phyloP scores from a whole-genome alignment of 345 rosid species.

The Dipteronia dyeriana region DNA sequence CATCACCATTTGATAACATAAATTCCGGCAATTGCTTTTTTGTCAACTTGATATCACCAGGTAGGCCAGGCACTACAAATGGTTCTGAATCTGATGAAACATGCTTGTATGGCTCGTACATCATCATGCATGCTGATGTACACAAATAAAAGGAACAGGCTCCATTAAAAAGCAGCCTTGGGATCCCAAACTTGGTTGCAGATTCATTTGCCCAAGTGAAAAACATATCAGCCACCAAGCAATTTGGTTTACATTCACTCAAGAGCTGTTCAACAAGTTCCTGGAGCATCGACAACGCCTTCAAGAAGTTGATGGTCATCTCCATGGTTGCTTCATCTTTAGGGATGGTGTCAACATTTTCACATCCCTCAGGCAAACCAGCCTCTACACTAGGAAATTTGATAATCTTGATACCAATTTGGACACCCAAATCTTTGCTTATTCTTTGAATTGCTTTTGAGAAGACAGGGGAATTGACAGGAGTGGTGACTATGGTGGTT shows the following conservation, averaged over 20 bases:
- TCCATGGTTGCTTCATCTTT: background rate
- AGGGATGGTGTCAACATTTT: conserved; percentile 32
- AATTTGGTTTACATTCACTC: conserved; percentile 28
- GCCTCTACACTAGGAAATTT: conserved; percentile 41
- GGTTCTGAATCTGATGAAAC: conserved; percentile 30
- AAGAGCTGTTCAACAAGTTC: conserved; percentile 25
- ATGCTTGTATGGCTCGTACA: conserved; percentile 27
- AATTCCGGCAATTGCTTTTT: conserved; percentile 19
- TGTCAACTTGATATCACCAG: conserved; percentile 36
- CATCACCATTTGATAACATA: background rate
- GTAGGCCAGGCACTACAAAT: conserved; percentile 34
- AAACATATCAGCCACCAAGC: conserved; percentile 35
- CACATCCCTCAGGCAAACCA: conserved; percentile 49
- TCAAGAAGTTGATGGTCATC: conserved; percentile 27
- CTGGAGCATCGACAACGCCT: conserved; percentile 30
- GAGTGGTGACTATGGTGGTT: conserved; percentile 52
- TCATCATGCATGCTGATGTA: background rate
- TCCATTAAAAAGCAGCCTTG: conserved; percentile 42
- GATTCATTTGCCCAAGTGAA: conserved; percentile 41
- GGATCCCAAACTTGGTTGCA: conserved; percentile 36
- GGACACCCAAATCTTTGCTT: conserved; percentile 21
- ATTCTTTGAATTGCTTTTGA: conserved; percentile 34
- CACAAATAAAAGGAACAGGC: conserved; percentile 31
- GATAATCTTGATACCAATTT: conserved; percentile 33
- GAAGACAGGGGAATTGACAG: conserved; percentile 27